phyloP scores from a whole-genome alignment of 2,329 filamentous ascomycete genomes.

The Exophiala spinifera region DNA sequence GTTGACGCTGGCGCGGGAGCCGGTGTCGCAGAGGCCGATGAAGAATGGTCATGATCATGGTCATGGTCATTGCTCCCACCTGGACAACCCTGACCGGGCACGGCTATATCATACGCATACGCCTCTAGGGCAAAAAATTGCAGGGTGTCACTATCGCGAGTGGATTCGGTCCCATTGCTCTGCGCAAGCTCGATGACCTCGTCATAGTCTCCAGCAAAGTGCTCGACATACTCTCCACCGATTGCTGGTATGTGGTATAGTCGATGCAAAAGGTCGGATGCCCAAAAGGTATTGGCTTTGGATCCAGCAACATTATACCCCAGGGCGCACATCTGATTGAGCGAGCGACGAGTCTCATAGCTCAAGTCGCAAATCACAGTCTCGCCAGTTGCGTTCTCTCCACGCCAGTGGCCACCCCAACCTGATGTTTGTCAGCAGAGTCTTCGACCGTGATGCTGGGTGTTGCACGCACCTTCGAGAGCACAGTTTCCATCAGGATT shows the following conservation, averaged over 20 bases:
- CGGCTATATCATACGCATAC: conserved; percentile 63
- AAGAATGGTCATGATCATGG: not conserved
- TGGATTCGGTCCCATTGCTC: conserved; percentile 48
- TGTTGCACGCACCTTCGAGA: conserved; percentile 42
- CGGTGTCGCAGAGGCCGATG: conserved; percentile 10
- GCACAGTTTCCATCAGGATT: conserved; percentile 64
- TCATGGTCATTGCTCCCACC: conserved; percentile 36
- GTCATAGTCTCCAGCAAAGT: conserved; percentile 60
- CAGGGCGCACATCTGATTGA: conserved; percentile 58
- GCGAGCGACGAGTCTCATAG: conserved; percentile 55
- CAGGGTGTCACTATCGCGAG: conserved; percentile 59
- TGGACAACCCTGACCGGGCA: conserved; percentile 61
- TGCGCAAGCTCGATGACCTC: conserved; percentile 54
- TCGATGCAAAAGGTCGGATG: conserved; percentile 64
- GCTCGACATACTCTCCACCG: conserved; percentile 59
- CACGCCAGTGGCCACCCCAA: conserved; percentile 68
- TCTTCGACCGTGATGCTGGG: not conserved
- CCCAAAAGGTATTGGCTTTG: conserved; percentile 62
- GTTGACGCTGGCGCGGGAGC: conserved; percentile 10
- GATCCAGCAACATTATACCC: conserved; percentile 61
- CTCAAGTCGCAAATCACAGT: conserved; percentile 68
- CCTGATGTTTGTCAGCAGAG: conserved; percentile 38
- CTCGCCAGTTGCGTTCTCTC: conserved; percentile 61
- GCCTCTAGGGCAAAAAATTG: conserved; percentile 67
- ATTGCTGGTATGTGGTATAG: conserved; percentile 62